phyloP scores from a whole-genome alignment of 495 filamentous ascomycete species.

The Penicillium antarcticum region DNA sequence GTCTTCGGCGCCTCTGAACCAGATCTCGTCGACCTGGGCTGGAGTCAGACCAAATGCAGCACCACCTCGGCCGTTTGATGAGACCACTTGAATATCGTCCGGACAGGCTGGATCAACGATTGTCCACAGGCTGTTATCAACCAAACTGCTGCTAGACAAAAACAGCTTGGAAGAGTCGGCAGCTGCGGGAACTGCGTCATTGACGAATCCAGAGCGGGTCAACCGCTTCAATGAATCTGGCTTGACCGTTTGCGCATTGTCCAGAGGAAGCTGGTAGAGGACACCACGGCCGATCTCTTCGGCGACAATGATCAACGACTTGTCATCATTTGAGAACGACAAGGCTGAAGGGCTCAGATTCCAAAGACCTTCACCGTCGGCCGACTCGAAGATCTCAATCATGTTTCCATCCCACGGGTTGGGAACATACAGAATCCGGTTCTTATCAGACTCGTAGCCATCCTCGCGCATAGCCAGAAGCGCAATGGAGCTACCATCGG shows the following conservation, averaged over 20 bases:
- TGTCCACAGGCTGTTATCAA: conserved; percentile 67
- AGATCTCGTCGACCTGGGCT: conserved; percentile 65
- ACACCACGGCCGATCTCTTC: conserved; percentile 63
- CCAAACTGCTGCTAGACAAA: conserved; percentile 60
- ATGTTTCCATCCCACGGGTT: conserved; percentile 55
- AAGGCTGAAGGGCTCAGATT: conserved; percentile 63
- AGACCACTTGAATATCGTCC: conserved; percentile 43
- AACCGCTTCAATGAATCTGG: conserved; percentile 53
- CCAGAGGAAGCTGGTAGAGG: conserved; percentile 59
- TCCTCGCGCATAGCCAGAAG: conserved; percentile 76
- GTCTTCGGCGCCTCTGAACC: conserved; percentile 60
- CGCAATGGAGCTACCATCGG: conserved; percentile 68
- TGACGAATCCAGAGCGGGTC: conserved; percentile 59
- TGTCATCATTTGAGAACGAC: conserved; percentile 63
- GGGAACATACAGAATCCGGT: conserved; percentile 66
- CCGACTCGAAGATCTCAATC: conserved; percentile 59
- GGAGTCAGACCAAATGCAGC: conserved; percentile 63
- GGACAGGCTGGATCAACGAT: conserved; percentile 52
- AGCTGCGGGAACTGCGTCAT: conserved; percentile 52
- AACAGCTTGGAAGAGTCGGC: conserved; percentile 52
- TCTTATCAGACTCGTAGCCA: conserved; percentile 89
- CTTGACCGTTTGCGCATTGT: conserved; percentile 47
- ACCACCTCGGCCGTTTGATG: conserved; percentile 67
- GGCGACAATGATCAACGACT: conserved; percentile 60
- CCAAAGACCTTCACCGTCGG: conserved; percentile 64